phyloP scores from a whole-genome alignment of 176 grass and related monocot species.

The Alopecurus myosuroides region DNA sequence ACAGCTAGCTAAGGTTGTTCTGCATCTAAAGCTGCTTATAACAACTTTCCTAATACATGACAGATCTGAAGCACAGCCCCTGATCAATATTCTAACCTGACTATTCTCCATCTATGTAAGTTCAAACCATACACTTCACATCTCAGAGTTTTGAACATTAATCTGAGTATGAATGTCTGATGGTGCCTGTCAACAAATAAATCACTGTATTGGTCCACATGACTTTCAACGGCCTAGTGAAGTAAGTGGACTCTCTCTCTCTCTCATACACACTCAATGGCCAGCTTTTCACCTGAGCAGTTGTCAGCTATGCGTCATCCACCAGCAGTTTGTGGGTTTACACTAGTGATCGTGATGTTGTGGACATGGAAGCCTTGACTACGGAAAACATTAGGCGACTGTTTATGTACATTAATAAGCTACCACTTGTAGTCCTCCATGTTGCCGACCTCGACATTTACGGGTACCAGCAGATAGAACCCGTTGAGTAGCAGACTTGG shows the following conservation, averaged over 20 bases:
- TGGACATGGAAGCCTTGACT: slow-evolving; percentile 49
- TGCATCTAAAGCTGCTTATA: background rate
- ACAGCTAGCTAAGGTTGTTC: background rate
- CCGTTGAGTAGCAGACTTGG: too few relatives aligned
- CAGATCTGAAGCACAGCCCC: background rate
- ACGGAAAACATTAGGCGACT: slow-evolving; percentile 51
- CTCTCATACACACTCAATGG: background rate
- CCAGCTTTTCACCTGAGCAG: slow-evolving; percentile 1
- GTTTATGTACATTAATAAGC: slow-evolving; percentile 59
- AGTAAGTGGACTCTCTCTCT: background rate
- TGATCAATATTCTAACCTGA: background rate
- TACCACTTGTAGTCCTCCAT: slow-evolving; percentile 56
- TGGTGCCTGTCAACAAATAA: background rate
- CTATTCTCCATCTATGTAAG: background rate
- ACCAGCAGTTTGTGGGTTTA: slow-evolving; percentile 39
- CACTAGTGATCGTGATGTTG: slow-evolving; percentile 39
- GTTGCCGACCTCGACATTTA: slow-evolving; percentile 52
- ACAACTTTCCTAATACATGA: background rate
- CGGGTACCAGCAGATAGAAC: too few relatives aligned
- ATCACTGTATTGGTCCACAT: background rate
- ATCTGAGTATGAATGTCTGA: slow-evolving; percentile 1
- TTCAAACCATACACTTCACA: background rate
- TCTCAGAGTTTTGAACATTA: background rate
- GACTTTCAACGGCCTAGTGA: too few relatives aligned
- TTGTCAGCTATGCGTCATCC: background rate